phyloP scores from a whole-genome alignment of 2,329 filamentous ascomycete genomes.

The Alternaria arborescens region DNA sequence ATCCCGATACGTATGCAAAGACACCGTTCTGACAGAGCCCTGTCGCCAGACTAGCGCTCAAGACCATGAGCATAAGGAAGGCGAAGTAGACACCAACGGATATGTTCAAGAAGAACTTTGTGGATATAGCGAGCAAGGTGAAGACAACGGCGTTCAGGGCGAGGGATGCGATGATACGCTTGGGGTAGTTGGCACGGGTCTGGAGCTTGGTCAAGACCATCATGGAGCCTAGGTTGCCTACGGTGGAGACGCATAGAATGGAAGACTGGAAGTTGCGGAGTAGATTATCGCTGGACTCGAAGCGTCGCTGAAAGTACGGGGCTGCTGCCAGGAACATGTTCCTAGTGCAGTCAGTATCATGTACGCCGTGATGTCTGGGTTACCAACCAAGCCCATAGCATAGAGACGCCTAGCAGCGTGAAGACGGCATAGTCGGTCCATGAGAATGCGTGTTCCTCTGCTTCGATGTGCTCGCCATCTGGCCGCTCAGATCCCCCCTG shows the following conservation, averaged over 20 bases:
- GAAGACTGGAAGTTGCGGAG: constrained; percentile 86
- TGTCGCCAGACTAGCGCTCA: constrained; percentile 78
- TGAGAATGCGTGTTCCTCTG: constrained; percentile 67
- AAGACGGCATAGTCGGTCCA: constrained; percentile 89
- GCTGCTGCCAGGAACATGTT: constrained; percentile 98
- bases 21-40: constrained; percentile 92
- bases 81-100: constrained; percentile 74
- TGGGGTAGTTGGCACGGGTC: constrained; percentile 83
- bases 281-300: constrained; percentile 74
- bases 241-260: constrained; percentile 84
- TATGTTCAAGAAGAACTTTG: constrained; percentile 69
- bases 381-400: constrained; percentile 94
- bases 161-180: constrained; percentile 81
- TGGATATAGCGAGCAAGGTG: constrained; percentile 80
- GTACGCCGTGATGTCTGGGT: background rate
- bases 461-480: constrained; percentile 46
- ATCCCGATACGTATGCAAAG: constrained; percentile 89
- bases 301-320: constrained; percentile 89
- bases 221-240: constrained; percentile 81
- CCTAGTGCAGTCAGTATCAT: constrained; percentile 60
- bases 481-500: constrained; percentile 47
- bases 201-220: constrained; percentile 82
- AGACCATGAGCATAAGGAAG: constrained; percentile 85
- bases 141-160: constrained; percentile 81
- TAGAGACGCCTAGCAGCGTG: constrained; percentile 83